Conservation (phyloP, 2,329 filamentous ascomycete genomes). For the Aspergillus melleus region DNA sequence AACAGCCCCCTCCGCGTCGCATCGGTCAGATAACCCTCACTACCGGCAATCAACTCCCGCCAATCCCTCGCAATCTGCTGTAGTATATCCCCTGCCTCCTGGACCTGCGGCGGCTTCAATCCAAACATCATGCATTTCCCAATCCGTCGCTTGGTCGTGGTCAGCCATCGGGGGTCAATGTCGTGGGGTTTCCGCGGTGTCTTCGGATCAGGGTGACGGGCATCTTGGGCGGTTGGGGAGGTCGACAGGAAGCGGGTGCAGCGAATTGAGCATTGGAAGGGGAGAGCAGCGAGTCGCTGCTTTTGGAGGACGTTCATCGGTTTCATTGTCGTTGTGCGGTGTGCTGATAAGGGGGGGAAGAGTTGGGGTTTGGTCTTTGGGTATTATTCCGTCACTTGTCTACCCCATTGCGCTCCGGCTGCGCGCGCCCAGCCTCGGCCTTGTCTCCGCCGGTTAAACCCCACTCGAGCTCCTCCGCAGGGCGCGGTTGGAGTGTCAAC, state of each 20-base stretch:
- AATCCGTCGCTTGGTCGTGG: conserved; percentile 64
- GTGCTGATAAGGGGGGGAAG: conserved; percentile 4
- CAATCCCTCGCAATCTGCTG: conserved; percentile 64
- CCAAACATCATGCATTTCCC: conserved; percentile 77
- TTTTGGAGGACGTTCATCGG: conserved; percentile 16
- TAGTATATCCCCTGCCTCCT: conserved; percentile 60
- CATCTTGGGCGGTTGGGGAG: conserved; percentile 18
- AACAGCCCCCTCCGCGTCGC: conserved; percentile 63
- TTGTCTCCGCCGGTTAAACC: conserved; percentile 10
- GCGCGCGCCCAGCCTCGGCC: background rate
- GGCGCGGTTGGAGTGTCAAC: background rate
- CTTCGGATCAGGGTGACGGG: conserved; percentile 12
- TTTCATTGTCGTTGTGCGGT: conserved; percentile 21
- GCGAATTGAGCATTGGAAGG: conserved; percentile 7
- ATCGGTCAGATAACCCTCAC: conserved; percentile 71
- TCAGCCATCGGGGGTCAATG: conserved; percentile 65
- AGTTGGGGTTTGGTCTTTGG: background rate
- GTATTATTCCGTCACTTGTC: background rate
- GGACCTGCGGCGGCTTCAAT: conserved; percentile 57
- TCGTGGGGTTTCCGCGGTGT: conserved; percentile 24
- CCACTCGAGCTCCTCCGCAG: conserved; percentile 11
- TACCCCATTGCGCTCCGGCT: background rate
- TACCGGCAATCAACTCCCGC: conserved; percentile 70
- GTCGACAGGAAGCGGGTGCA: conserved; percentile 22
- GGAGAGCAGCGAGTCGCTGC: conserved; percentile 19